Evolutionary conservation across 768 basidiomycete species (phyloP), one percentile per base, ranked within the genome.

Genomic region (Mycena vulgaris): DNA sequence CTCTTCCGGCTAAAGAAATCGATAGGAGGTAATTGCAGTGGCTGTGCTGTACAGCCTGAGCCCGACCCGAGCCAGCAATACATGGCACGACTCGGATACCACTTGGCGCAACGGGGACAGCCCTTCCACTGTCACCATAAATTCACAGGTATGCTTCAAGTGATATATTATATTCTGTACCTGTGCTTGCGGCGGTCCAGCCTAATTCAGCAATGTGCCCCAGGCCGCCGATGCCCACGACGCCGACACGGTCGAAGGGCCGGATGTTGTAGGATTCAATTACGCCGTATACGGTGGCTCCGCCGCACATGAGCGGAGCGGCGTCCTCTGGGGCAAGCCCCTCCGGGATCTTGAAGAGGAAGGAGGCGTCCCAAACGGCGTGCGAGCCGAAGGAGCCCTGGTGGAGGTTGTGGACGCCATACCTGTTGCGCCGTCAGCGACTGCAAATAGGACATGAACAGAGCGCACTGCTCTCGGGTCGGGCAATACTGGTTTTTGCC

Each of bases 261-360:
- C 47, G 55, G 39, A 66, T 59, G 57, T 66, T 57, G 63, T 37
- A 57, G 0, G 21, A 19, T 1, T 68, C 60, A 35, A 68, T 68
- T 3, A 56, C 53, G 28, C n/a, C 28, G 42, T 40, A 68, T 16
- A 68, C 60, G 1, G 60, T 68, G 1, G 67, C 67, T 1, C 67
- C 70, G 6, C 66, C 70, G 45, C 70, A 72, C 70, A 83, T 81
- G 49, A 83, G 75, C 14, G 81, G 82, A 3, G 79, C 80, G 6
- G 83, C 81, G 2, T 73, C 56, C 33, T 35, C 33, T 35, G 33
- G 33, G 7, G 33, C 33, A 13, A 35, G 33, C 5, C 33, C 13
- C 13, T 13, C 33, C 5, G 33, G 7, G 13, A 35, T 35, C 33
- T 35, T 35, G 33, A 35, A 35, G 33, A 35, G 33, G 33, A 35